phyloP scores from a whole-genome alignment of 164 flowering plant species.

The Magnolia officinalis region DNA sequence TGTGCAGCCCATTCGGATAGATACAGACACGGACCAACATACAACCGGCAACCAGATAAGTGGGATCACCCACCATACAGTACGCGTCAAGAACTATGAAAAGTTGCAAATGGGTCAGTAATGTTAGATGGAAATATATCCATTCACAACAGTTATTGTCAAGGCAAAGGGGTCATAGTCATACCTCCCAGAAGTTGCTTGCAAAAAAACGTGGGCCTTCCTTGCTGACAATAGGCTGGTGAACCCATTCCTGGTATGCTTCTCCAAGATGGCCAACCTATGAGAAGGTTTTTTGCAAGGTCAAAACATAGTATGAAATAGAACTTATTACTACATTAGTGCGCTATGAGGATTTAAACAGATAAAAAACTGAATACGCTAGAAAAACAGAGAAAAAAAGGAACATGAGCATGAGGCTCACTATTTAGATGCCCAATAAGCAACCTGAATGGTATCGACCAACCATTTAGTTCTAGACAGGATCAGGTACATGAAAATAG shows the following conservation, averaged over 20 bases:
- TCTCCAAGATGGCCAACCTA: conserved; percentile 99
- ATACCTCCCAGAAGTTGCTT: conserved; percentile 80
- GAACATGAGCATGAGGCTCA: too few species aligned
- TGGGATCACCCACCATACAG: conserved; percentile 77
- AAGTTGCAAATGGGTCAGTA: conserved; percentile 20
- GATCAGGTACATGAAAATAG: not conserved
- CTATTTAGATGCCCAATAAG: too few species aligned
- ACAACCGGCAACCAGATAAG: conserved; percentile 77
- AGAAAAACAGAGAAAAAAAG: not conserved
- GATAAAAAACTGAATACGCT: not conserved
- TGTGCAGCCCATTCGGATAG: conserved; percentile 49
- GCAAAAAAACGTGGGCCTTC: conserved; percentile 86
- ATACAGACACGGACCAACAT: conserved; percentile 38
- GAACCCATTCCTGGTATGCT: conserved; percentile 88
- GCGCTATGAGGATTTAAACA: too few species aligned
- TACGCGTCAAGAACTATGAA: conserved; percentile 69
- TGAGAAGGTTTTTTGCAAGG: not conserved
- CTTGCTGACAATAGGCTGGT: conserved; percentile 81
- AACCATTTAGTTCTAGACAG: not conserved
- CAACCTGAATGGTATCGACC: too few species aligned
- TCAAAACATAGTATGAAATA: not conserved
- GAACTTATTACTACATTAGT: too few species aligned
- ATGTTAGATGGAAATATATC: not conserved
- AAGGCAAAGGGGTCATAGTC: not conserved
- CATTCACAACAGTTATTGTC: not conserved